Evolutionary conservation across 305 asterid species (phyloP).

Genomic region (Solanum chacoense): DNA sequence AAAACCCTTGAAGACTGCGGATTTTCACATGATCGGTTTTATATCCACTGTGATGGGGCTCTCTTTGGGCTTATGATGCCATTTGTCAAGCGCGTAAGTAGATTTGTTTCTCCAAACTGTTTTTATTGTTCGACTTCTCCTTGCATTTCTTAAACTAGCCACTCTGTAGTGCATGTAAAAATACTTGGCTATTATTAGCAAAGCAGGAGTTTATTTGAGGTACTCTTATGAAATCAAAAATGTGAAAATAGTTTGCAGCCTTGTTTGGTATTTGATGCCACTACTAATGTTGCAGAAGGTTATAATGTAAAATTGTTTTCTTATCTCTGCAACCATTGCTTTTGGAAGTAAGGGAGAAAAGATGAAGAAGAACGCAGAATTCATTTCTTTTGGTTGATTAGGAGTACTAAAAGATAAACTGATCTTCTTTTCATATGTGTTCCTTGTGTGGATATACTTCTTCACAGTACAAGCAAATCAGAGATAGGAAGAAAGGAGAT

Average conservation of each 20-base stretch:
- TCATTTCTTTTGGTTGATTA: neutral
- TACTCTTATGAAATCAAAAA: neutral
- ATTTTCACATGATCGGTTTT: constrained; percentile 67
- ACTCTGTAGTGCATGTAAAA: neutral
- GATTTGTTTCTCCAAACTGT: constrained; percentile 1
- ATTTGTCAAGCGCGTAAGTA: constrained; percentile 65
- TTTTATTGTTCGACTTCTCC: neutral
- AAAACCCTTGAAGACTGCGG: constrained; percentile 73
- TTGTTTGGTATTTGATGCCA: neutral
- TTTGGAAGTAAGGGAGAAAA: neutral
- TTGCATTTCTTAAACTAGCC: neutral
- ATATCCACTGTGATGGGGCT: constrained; percentile 93
- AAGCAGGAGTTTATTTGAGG: neutral
- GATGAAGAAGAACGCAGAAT: neutral
- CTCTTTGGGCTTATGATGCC: constrained; percentile 96
- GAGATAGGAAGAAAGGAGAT: neutral
- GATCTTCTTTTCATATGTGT: neutral
- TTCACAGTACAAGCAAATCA: neutral
- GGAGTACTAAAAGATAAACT: neutral
- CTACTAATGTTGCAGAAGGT: neutral
- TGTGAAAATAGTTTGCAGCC: neutral
- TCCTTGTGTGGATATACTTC: neutral
- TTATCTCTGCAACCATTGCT: neutral
- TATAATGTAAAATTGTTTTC: neutral
- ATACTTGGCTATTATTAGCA: neutral